Evolutionary conservation across 1,139 yeast species (phyloP), one percentile per base, ranked within the genome.

Genomic region (Yamadazyma spencermartinsiae): DNA sequence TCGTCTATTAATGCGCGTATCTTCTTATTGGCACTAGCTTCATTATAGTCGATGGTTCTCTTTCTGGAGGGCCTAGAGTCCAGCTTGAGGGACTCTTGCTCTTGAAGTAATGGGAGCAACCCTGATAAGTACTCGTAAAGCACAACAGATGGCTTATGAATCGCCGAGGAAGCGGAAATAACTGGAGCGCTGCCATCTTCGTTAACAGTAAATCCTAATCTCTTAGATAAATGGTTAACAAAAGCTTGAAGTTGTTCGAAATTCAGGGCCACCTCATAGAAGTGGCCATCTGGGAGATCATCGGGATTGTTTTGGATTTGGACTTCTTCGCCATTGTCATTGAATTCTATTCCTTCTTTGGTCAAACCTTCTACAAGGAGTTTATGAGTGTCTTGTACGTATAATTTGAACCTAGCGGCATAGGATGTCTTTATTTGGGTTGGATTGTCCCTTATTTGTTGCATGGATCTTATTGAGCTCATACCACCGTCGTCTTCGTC

Each of bases 311-410:
- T 17, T 2, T 20, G 9, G 7, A 4, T 5, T 4, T 12, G 12
- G 0, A 64, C 51, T 40, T 65, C 72, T 1, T 61, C 47, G 0
- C 68, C 72, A 3, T 49, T 35, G 2, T 45, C 54, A 46, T 63
- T 61, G 42, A 68, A 68, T 38, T 69, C 74, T 4, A 67, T 50
- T 0, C 75, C 76, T 34, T 55, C 63, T 2, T 40, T 45, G 1
- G 49, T 38, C 11, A 70, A 54, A 1, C 63, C 50, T 4, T 59
- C 60, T 1, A 50, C 45, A 18, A 73, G 50, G 61, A 68, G 60
- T 19, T 58, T 54, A 37, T 69, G 62, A 1, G 72, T 66, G 53
- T 75, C 80, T 45, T 74, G 74, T n/a, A 74, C 79, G 40, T 72
- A 74, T n/a, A 75, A 49, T 38, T 71, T 73, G 55, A 75, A 75